These are phyloP conservation scores for Cenchrus americanus DNA, from an alignment of 176 grass and related monocot species.

Conservation along the genomic window DNA sequence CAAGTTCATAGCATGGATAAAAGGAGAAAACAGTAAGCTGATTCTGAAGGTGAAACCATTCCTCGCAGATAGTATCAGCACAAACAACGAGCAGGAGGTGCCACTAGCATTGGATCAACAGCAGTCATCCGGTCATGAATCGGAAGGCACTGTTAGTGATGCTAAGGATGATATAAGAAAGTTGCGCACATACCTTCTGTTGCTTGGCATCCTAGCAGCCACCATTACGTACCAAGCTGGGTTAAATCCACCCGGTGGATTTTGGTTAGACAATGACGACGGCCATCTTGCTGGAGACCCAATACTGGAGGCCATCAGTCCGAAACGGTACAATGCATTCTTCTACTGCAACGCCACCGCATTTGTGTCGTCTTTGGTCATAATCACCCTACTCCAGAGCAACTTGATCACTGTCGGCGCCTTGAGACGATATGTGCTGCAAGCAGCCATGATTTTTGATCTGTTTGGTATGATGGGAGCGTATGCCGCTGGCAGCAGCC, in stretches of 20 bases:
- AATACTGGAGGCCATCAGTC: slow-evolving; percentile 19
- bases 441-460: slow-evolving; percentile 41
- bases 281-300: slow-evolving; percentile 33
- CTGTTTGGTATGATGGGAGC: slow-evolving; percentile 49
- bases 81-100: neutral
- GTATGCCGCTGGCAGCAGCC: slow-evolving; percentile 39
- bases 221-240: slow-evolving; percentile 38
- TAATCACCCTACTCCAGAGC: slow-evolving; percentile 52
- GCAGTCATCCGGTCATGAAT: neutral
- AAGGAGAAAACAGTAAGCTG: neutral
- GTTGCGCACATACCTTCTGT: slow-evolving; percentile 34
- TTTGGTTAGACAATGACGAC: slow-evolving; percentile 38
- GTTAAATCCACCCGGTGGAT: slow-evolving; percentile 14
- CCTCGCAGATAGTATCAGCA: neutral
- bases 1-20: neutral
- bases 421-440: slow-evolving; percentile 26
- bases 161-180: slow-evolving; percentile 28
- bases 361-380: slow-evolving; percentile 50
- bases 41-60: slow-evolving; percentile 18
- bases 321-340: slow-evolving; percentile 30
- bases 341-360: slow-evolving; percentile 48
- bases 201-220: slow-evolving; percentile 35
- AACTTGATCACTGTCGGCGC: slow-evolving; percentile 3
- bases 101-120: neutral
- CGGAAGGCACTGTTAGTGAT: neutral